Conservation (phyloP, 805 yeast genomes). For the Kregervanrija pseudodelftensis region DNA sequence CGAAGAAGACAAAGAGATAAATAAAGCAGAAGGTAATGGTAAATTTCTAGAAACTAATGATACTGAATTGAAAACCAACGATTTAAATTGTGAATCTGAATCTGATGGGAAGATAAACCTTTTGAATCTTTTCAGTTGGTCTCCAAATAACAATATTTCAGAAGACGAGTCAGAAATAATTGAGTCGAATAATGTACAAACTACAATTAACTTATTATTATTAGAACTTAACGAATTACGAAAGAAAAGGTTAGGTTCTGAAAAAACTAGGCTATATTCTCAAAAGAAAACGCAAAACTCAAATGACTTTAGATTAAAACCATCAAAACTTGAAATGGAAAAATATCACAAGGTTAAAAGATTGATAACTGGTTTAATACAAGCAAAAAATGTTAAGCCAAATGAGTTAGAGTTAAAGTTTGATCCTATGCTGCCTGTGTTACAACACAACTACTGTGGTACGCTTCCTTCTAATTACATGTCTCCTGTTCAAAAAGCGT, state of each 20-base stretch:
- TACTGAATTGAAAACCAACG: background rate
- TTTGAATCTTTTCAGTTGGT: conserved; percentile 22
- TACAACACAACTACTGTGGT: conserved; percentile 70
- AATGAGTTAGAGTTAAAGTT: conserved; percentile 30
- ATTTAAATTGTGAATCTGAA: conserved; percentile 1
- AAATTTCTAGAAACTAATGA: background rate
- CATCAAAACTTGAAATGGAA: conserved; percentile 35
- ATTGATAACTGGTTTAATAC: conserved; percentile 34
- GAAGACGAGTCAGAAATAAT: conserved; percentile 21
- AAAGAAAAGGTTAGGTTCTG: conserved; percentile 30
- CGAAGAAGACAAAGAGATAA: conserved; percentile 5
- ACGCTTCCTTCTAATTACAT: conserved; percentile 53
- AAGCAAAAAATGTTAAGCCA: conserved; percentile 24
- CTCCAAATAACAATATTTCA: conserved; percentile 18
- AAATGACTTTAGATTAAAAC: conserved; percentile 21
- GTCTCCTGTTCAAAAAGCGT: background rate
- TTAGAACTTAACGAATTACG: conserved; percentile 45
- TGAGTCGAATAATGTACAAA: conserved; percentile 18
- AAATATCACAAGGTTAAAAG: conserved; percentile 38
- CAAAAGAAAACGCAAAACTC: no score
- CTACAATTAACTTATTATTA: conserved; percentile 38
- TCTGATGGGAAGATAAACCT: conserved; percentile 19
- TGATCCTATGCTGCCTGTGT: conserved; percentile 49
- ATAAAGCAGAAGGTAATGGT: background rate
- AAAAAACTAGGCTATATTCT: background rate